A percentile compares a stretch with the other conserved stretches of the same genome.
These are phyloP conservation scores for Pichia rugopelliculosa DNA, from an alignment of 805 yeast species.

Conservation along the genomic window DNA sequence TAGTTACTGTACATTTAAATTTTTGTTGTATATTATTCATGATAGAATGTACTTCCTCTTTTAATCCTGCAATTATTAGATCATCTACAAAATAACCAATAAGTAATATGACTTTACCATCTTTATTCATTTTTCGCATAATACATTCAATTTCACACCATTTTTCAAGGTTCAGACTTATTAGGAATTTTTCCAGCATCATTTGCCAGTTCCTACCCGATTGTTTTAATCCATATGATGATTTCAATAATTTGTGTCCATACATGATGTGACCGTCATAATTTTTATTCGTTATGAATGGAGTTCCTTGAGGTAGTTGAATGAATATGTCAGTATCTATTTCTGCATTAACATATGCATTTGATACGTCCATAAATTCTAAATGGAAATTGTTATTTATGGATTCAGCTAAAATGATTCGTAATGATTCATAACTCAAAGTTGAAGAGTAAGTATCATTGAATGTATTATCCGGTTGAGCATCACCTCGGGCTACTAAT, in stretches of 20 bases:
- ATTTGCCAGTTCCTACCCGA: background rate
- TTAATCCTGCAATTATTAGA: background rate
- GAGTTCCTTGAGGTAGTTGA: background rate
- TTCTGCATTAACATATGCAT: background rate
- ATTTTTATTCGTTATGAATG: background rate
- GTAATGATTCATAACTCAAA: background rate
- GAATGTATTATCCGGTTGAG: background rate
- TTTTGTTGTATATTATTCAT: background rate
- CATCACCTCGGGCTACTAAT: conserved; percentile 1
- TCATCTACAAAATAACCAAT: background rate
- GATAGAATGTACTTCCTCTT: background rate
- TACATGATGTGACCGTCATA: background rate
- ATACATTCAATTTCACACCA: background rate
- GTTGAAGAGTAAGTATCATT: background rate
- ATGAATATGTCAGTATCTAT: background rate
- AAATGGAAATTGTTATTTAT: background rate
- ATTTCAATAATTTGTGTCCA: background rate
- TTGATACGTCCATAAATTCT: background rate
- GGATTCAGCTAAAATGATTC: background rate
- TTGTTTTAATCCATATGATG: background rate
- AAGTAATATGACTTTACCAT: background rate
- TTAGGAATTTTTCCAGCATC: background rate
- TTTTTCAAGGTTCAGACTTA: background rate
- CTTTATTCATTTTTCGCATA: background rate
- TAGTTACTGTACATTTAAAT: background rate